Base-by-base conservation (phyloP, 805 yeast genomes). In the Jamesozyma hellenica region DNA sequence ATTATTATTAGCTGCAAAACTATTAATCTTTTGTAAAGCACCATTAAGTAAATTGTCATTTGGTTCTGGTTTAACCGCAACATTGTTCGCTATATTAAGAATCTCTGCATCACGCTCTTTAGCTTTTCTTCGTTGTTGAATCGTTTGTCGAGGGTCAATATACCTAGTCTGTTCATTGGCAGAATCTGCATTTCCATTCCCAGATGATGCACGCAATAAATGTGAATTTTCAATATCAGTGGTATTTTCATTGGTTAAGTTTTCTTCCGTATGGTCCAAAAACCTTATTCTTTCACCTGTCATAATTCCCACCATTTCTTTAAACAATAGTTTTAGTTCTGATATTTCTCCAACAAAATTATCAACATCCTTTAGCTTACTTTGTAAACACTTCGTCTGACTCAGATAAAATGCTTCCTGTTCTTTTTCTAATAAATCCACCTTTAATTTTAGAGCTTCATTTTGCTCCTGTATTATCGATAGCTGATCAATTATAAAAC, bases 231-330 rank as follows among this genome's bases (percentile, higher is more conserved):
- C 23, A 4, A 25, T 17, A 9, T 16, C 15, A 31, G 9, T 17
- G 4, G 23, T 27, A 4, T 30, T 33, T 28, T 27, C 30, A 3
- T 14, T 18, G 7, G 28, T 31, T 9, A 50, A 43, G 41, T 43
- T 52, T 29, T 53, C 55, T 28, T 41, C 37, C 4, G 52, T 39
- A 32, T 50, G 56, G 35, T 52, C 55, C 18, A 49, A 26, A 25
- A 48, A 48, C 28, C 50, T 41, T 27, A 51, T 41, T 26, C 58
- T 38, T 32, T 52, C 50, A 2, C 56, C 58, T 8, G 50, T 49
- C 50, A 55, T 49, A 8, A 53, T 47, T 4, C 55, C 57, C 11
- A 53, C 51, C 8, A 55, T 41, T 33, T 53, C 58, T 32, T 52
- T 50, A 39, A 55, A 55, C 8, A 51, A 42, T 21, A 46, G 50